Base-by-base conservation (phyloP, 1,284 basidiomycete genomes). In the Rhizopogon parksii region DNA sequence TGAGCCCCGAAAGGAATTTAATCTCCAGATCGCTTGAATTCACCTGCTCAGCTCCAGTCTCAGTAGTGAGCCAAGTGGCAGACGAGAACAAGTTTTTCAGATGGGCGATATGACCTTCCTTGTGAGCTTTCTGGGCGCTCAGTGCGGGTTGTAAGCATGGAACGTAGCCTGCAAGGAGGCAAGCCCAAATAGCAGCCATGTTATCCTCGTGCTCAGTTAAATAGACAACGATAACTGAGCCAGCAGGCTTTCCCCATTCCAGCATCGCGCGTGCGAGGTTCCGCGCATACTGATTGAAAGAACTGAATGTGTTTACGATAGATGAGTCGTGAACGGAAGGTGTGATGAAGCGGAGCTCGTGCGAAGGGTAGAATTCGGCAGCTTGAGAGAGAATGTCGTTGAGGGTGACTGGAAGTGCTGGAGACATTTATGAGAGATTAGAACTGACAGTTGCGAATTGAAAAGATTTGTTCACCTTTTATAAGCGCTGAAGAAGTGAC, bases 121-220 rank as follows among this genome's bases (percentile, higher is more conserved):
- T 53, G 37, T 55, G 53, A 7, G 50, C 27, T 12, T 48, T 46
- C 25, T 54, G 53, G 12, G 53, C 53, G 14, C 53, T 54, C 12
- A 54, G 40, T 6, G 53, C 50, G 17, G 53, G 53, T 36, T 54
- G 53, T 4, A 54, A 38, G 39, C 53, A 54, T 6, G 53, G 53
- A 4, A 54, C 36, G 14, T 42, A 47, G 15, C 53, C 53, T 11
- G 53, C 53, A 24, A 52, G 35, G 6, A 52, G 15, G 32, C 39
- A 52, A 5, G 53, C 53, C 50, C 53, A 52, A 11, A 54, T 37
- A n/a, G 53, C 53, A 2, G 47, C 53, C 53, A 54, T 54, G 36
- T 54, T 54, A 24, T 54, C 53, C n/a, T 51, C 50, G 37, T 54
- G 53, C 46, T 54, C 53, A 1, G 50, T 54, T 36, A 54, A 19